phyloP scores from a whole-genome alignment of 176 grass and related monocot genomes.

The Hordeum vulgare region DNA sequence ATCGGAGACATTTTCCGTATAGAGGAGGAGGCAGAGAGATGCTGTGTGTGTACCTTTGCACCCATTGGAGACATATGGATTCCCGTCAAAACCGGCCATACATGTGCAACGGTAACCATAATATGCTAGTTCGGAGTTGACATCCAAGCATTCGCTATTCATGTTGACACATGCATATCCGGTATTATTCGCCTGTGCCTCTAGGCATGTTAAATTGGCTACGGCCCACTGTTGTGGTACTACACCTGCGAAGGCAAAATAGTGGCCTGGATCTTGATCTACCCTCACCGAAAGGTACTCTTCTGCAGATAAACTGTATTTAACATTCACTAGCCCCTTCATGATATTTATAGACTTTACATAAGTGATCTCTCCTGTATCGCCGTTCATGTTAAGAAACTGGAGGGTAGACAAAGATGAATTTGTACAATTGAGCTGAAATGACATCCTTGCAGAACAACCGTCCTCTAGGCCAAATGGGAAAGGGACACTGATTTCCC shows the following conservation, averaged over 20 bases:
- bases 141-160: slow-evolving; percentile 10
- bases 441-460: too few relatives aligned
- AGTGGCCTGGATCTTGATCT: background rate
- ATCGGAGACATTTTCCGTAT: background rate
- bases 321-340: too few relatives aligned
- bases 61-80: background rate
- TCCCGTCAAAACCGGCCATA: background rate
- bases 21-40: background rate
- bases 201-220: slow-evolving; percentile 3
- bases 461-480: too few relatives aligned
- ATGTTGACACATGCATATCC: slow-evolving; percentile 10
- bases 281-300: background rate
- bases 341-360: too few relatives aligned
- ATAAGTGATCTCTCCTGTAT: too few relatives aligned
- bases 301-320: background rate
- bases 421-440: too few relatives aligned
- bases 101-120: background rate
- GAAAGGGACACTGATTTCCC: too few relatives aligned
- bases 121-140: background rate
- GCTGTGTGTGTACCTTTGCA: background rate
- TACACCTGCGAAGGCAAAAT: background rate
- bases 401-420: too few relatives aligned
- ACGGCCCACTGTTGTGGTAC: background rate
- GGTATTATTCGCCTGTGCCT: background rate
- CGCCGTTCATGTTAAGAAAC: too few relatives aligned